Conservation (phyloP, 148 eudicot genomes). For the Rhododendron molle region DNA sequence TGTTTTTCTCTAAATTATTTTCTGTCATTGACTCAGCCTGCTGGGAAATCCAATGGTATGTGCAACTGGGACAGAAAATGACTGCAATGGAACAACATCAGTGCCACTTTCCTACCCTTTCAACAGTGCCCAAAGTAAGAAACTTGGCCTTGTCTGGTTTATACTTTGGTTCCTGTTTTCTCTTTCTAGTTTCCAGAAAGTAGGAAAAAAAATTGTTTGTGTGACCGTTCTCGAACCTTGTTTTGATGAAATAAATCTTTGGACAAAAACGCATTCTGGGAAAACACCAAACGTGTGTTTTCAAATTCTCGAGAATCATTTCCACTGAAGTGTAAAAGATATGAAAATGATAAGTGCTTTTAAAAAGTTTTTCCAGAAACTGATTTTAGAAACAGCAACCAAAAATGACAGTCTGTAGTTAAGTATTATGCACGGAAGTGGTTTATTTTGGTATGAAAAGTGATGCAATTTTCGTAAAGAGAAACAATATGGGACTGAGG, state of each 20-base stretch:
- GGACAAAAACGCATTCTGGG: background rate
- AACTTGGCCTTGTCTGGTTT: background rate
- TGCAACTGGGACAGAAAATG: conserved; percentile 59
- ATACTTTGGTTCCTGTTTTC: background rate
- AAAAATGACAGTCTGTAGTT: background rate
- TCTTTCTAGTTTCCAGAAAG: background rate
- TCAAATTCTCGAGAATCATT: background rate
- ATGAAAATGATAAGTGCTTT: background rate
- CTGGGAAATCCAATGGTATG: conserved; percentile 80
- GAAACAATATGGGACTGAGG: background rate
- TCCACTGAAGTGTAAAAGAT: background rate
- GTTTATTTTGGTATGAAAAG: no score
- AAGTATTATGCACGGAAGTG: background rate
- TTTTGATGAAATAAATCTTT: background rate
- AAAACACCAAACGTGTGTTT: background rate
- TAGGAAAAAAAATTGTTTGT: background rate
- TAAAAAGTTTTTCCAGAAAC: background rate
- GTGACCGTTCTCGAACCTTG: background rate
- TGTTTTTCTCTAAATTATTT: background rate
- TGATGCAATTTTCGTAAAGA: background rate
- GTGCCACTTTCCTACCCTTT: conserved; percentile 66
- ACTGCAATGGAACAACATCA: conserved; percentile 73
- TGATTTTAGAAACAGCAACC: background rate
- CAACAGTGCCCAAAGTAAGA: conserved; percentile 57
- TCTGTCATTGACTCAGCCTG: conserved; percentile 39